Evolutionary conservation across 2,329 filamentous ascomycete species (phyloP), one percentile per base, ranked within the genome.

Genomic region (Aureobasidium leucospermi): DNA sequence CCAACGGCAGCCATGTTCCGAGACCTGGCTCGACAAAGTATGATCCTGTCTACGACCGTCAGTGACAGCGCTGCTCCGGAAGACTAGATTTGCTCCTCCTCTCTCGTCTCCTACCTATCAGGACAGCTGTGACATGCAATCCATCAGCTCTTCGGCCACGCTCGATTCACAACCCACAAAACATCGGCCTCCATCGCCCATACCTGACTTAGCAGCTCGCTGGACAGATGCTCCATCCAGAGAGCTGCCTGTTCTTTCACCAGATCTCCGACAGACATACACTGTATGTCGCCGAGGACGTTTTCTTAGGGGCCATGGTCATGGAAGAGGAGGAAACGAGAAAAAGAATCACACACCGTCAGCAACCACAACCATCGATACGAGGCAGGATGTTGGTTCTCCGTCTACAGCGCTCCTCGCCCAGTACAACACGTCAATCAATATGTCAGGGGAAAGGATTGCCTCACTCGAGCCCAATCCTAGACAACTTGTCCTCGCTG

Each of bases 11-110:
- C n/a, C 28, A 19, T 23, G 7, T 13, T n/a, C 13, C 47, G 11
- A 34, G 15, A 28, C 32, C 28, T 23, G 48, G 48, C 6, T n/a
- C 36, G n/a, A 38, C 7, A 6, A 39, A 39, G 36, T 52, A 52
- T 15, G 48, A 52, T 52, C 48, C 48, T 52, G 48, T 52, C 13
- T 19, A 52, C 34, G 48, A 52, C 48, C 10, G n/a, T 36, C 34
- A 52, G 48, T 52, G 34, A 36, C 28, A 4, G 34, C 11, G 13
- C 34, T n/a, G 47, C 29, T 1, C 11, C 11, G 23, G 8, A 16
- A 10, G 32, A 16, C 11, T 15, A n/a, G 34, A 39, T 16, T 28
- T 15, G 9, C 13, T 15, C 29, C 5, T 9, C 32, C 8, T 51
- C 16, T 39, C 6, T 16, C 31, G 28, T 31, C 31, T 4, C 10